Evolutionary conservation across 2,329 filamentous ascomycete genomes (phyloP), one percentile per base, ranked within the genome.

Genomic region (Neonectria magnoliae): DNA sequence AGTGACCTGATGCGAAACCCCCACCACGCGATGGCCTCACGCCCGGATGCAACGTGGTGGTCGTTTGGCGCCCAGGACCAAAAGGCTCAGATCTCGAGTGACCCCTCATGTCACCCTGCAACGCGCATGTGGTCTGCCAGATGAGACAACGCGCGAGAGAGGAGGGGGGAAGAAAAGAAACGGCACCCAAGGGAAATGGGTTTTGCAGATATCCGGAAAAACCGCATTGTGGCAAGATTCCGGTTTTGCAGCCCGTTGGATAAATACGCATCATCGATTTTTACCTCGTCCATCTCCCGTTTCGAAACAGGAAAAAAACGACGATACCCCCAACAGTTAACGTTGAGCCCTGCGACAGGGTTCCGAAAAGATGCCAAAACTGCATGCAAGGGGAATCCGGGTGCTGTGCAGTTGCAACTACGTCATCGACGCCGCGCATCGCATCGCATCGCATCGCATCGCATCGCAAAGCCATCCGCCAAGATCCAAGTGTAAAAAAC

Each of bases 341-440:
- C 25, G 25, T 25, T 25, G 6, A 25, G 25, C 25, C 25, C 5
- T 5, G 25, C 5, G n/a, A 57, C 53, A 48, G 44, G 60, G 53
- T 53, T 62, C 38, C 47, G 33, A 48, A 47, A 51, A 25, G 25
- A 38, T 13, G 22, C 45, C 7, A 60, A 62, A 56, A 5, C 25
- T 5, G 25, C 25, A 57, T 64, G 61, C 61, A 64, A 64, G 60
- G 60, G 54, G 54, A 59, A 51, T 51, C 55, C 42, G 47, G 47
- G 33, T 14, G 18, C 44, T 41, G 45, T 25, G 11, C 10, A 44
- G 25, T 25, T n/a, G n/a, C 14, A n/a, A 2, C 56, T 59, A 64
- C 61, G 61, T 64, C 61, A 64, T 64, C 31, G 42, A 31, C 36
- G 16, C 10, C n/a, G 16, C 38, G n/a, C 38, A 41, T 41, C 38